Conservation (phyloP, 1,284 basidiomycete genomes). For the Rhodotorula sp. region DNA sequence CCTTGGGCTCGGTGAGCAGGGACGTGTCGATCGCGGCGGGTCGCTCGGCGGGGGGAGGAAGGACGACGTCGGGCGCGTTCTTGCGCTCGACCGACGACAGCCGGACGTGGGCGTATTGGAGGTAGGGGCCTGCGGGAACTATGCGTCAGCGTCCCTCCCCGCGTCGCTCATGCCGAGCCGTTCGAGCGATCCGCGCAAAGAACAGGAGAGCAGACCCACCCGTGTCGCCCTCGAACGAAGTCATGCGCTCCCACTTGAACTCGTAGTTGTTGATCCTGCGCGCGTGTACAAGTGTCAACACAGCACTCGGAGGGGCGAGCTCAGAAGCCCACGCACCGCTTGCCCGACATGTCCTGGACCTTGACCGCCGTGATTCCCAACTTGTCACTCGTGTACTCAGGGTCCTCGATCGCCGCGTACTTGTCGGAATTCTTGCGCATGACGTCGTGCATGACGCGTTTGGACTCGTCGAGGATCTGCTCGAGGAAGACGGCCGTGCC, state of each 20-base stretch:
- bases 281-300: not conserved
- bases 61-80: conserved; percentile 71
- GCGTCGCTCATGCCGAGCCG: too few species aligned
- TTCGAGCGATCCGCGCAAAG: too few species aligned
- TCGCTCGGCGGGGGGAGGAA: conserved; percentile 65
- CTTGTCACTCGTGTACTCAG: conserved; percentile 74
- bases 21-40: conserved; percentile 68
- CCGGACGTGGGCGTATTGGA: conserved; percentile 96
- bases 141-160: not conserved
- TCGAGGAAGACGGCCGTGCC: conserved; percentile 96
- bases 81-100: conserved; percentile 90
- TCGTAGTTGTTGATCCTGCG: conserved; percentile 90
- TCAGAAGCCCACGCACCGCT: conserved; percentile 60
- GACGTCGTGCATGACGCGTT: conserved; percentile 90
- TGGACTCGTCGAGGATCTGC: conserved; percentile 87
- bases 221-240: conserved; percentile 95
- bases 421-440: conserved; percentile 95
- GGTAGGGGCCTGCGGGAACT: conserved; percentile 60
- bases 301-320: not conserved
- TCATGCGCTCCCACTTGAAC: conserved; percentile 93
- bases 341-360: conserved; percentile 96
- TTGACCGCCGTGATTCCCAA: conserved; percentile 96
- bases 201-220: conserved; percentile 53
- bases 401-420: conserved; percentile 84
- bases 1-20: conserved; percentile 69